Evolutionary conservation across 345 rosid species (phyloP).

Genomic region (Fremontodendron californicum): DNA sequence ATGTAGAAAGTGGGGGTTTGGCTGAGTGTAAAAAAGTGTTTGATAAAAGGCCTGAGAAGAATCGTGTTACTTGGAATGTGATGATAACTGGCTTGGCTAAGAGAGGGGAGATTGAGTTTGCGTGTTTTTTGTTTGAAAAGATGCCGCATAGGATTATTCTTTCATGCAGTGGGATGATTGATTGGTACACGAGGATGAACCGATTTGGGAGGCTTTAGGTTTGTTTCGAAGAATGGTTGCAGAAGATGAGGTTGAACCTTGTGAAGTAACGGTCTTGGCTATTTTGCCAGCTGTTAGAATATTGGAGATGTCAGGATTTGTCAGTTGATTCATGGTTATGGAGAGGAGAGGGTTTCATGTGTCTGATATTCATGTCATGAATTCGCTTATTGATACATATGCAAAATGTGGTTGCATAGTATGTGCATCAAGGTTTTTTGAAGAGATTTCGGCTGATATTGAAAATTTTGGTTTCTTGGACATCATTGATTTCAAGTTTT

Average conservation of each 20-base stretch:
- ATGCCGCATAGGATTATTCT: constrained; percentile 64
- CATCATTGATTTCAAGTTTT: constrained; percentile 72
- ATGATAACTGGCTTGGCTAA: constrained; percentile 68
- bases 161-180: constrained; percentile 80
- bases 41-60: constrained; percentile 65
- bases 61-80: constrained; percentile 71
- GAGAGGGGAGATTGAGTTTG: constrained; percentile 54
- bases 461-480: constrained; percentile 75
- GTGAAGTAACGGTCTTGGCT: constrained; percentile 62
- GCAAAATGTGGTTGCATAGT: constrained; percentile 73
- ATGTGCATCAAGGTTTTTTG: constrained; percentile 53
- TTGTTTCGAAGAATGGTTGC: constrained; percentile 66
- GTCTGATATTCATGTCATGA: constrained; percentile 55
- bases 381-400: constrained; percentile 60
- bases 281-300: constrained; percentile 59
- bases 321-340: constrained; percentile 50
- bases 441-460: constrained; percentile 37
- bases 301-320: constrained; percentile 48
- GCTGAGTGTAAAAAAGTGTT: constrained; percentile 43
- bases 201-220: constrained; percentile 47
- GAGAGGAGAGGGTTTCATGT: constrained; percentile 53
- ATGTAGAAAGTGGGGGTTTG: constrained; percentile 27
- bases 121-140: constrained; percentile 50
- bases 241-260: constrained; percentile 44
- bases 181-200: constrained; percentile 57